These are phyloP conservation scores for Paecilomyces sp. DNA, from an alignment of 2,329 filamentous ascomycete species.

Conservation along the genomic window DNA sequence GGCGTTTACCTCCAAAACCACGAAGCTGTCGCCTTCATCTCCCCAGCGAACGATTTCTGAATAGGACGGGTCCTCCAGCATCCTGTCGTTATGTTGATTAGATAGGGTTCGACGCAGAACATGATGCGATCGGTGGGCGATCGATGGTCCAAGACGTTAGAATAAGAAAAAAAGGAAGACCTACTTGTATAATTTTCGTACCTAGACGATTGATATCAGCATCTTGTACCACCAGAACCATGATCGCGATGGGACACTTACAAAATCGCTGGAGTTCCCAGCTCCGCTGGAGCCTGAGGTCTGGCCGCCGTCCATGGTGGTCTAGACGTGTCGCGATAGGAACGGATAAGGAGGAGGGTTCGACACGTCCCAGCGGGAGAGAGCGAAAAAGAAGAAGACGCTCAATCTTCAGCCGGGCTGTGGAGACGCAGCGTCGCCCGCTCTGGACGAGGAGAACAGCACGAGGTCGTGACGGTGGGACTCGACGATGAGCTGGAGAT, in stretches of 20 bases:
- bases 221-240: conserved; percentile 2
- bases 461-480: conserved; percentile 6
- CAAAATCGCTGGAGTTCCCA: conserved; percentile 93
- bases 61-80: conserved; percentile 93
- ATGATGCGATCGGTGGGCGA: conserved; percentile 2
- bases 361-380: conserved; percentile 13
- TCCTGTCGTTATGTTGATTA: conserved; percentile 47
- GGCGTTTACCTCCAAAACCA: conserved; percentile 76
- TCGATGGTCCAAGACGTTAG: conserved; percentile 6
- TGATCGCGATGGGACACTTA: conserved; percentile 45
- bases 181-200: conserved; percentile 98
- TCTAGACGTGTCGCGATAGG: conserved; percentile 33
- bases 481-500: conserved; percentile 4
- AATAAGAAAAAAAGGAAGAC: conserved; percentile 18
- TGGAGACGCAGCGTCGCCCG: not conserved
- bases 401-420: conserved; percentile 2
- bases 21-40: conserved; percentile 89
- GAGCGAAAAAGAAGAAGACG: conserved; percentile 6
- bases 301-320: conserved; percentile 40
- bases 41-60: conserved; percentile 92
- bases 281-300: conserved; percentile 39
- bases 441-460: not conserved
- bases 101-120: conserved; percentile 1
- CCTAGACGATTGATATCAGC: conserved; percentile 47
- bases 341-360: conserved; percentile 25